phyloP scores from a whole-genome alignment of 1,139 yeast species.

The Blastobotrys indianensis region DNA sequence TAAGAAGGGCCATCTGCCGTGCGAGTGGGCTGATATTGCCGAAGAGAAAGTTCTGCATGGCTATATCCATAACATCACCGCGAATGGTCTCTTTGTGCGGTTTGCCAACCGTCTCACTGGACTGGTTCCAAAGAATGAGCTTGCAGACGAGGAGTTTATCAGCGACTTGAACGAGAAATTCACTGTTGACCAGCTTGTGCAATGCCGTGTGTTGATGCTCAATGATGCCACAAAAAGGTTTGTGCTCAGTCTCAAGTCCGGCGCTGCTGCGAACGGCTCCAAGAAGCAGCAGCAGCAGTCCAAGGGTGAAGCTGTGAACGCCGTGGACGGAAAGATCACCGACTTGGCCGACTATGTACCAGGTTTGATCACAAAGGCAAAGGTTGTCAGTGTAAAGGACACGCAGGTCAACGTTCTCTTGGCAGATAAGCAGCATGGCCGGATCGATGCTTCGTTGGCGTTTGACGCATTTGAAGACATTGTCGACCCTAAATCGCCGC shows the following conservation, averaged over 20 bases:
- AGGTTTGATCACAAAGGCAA: slow-evolving; percentile 59
- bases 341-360: slow-evolving; percentile 47
- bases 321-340: slow-evolving; percentile 52
- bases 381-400: slow-evolving; percentile 57
- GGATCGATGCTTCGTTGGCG: slow-evolving; percentile 71
- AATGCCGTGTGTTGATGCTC: slow-evolving; percentile 37
- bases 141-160: slow-evolving; percentile 50
- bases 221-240: slow-evolving; percentile 61
- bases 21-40: slow-evolving; percentile 51
- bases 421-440: slow-evolving; percentile 75
- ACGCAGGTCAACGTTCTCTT: slow-evolving; percentile 71
- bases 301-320: slow-evolving; percentile 41
- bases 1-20: slow-evolving; percentile 49
- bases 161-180: slow-evolving; percentile 52
- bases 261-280: slow-evolving; percentile 4
- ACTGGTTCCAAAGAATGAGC: slow-evolving; percentile 70
- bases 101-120: slow-evolving; percentile 82
- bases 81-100: slow-evolving; percentile 70
- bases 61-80: slow-evolving; percentile 69
- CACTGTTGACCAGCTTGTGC: slow-evolving; percentile 57
- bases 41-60: slow-evolving; percentile 50
- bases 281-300: slow-evolving; percentile 7
- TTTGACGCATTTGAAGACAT: slow-evolving; percentile 54
- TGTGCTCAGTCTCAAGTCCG: slow-evolving; percentile 48
- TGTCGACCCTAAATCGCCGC: slow-evolving; percentile 53